Evolutionary conservation across 2,329 filamentous ascomycete species (phyloP).

Genomic region (Colletotrichum sp.): DNA sequence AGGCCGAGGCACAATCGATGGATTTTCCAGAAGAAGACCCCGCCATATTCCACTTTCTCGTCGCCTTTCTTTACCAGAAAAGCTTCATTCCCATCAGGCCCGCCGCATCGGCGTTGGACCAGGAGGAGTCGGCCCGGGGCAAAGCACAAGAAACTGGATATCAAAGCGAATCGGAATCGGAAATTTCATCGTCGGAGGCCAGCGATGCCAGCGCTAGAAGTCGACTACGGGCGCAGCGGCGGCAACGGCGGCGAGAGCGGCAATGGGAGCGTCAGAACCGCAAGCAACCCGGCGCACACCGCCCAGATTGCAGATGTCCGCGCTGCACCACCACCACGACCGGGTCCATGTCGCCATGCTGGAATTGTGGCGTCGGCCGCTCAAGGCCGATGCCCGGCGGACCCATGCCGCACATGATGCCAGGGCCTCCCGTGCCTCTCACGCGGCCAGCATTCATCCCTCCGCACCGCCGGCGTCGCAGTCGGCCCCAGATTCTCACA

Average conservation of each 20-base stretch:
- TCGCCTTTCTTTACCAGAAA: conserved; percentile 56
- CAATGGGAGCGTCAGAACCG: conserved; percentile 41
- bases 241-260: conserved; percentile 38
- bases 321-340: conserved; percentile 37
- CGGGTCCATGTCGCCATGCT: conserved; percentile 39
- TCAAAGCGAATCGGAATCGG: conserved; percentile 37
- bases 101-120: conserved; percentile 44
- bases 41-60: conserved; percentile 54
- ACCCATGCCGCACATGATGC: conserved; percentile 23
- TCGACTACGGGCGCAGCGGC: conserved; percentile 35
- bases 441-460: conserved; percentile 6
- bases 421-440: background rate
- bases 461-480: conserved; percentile 17
- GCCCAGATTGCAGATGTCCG: conserved; percentile 48
- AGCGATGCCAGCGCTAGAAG: conserved; percentile 42
- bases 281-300: conserved; percentile 50
- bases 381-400: conserved; percentile 29
- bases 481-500: conserved; percentile 12
- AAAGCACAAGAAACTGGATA: conserved; percentile 39
- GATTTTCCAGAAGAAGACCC: conserved; percentile 57
- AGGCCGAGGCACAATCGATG: conserved; percentile 50
- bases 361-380: conserved; percentile 44
- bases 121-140: conserved; percentile 46
- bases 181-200: conserved; percentile 33
- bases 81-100: conserved; percentile 50